Conservation (phyloP, 192 early-diverging fungal genomes). For the Entomortierella beljakovae region DNA sequence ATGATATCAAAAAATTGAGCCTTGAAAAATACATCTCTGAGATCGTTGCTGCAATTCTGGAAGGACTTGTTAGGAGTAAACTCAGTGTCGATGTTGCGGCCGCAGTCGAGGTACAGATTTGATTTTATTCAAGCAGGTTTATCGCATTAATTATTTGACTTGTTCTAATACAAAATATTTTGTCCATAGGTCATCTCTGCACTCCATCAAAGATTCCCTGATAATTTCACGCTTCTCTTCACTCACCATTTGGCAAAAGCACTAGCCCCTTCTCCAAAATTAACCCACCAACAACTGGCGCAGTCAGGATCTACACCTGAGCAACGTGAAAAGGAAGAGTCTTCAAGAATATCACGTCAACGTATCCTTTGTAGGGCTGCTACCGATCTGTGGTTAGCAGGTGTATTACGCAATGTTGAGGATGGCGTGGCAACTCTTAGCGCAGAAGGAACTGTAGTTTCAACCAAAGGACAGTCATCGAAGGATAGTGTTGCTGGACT, state of each 20-base stretch:
- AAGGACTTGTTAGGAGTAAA: slow-evolving; percentile 79
- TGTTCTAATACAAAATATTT: too few relatives aligned
- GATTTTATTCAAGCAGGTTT: background rate
- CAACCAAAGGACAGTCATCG: slow-evolving; percentile 55
- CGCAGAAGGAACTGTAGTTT: slow-evolving; percentile 50
- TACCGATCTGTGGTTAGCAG: slow-evolving; percentile 86
- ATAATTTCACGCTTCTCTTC: slow-evolving; percentile 79
- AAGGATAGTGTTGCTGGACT: slow-evolving; percentile 64
- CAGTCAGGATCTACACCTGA: slow-evolving; percentile 71
- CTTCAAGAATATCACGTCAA: slow-evolving; percentile 71
- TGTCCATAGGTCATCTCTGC: slow-evolving; percentile 77
- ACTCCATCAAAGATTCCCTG: slow-evolving; percentile 91
- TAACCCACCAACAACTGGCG: slow-evolving; percentile 63
- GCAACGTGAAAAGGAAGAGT: slow-evolving; percentile 91
- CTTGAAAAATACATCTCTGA: slow-evolving; percentile 98
- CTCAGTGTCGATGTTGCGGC: slow-evolving; percentile 80
- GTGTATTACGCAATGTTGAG: slow-evolving; percentile 74
- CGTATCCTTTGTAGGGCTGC: slow-evolving; percentile 76
- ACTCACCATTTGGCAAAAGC: slow-evolving; percentile 72
- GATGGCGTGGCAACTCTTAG: slow-evolving; percentile 66
- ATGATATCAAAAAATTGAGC: slow-evolving; percentile 86
- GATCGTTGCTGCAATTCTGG: slow-evolving; percentile 84
- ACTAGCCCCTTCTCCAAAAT: slow-evolving; percentile 67
- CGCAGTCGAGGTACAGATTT: slow-evolving; percentile 74
- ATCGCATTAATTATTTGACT: too few relatives aligned